phyloP scores from a whole-genome alignment of 2,329 filamentous ascomycete species.

The Cytospora schulzeri region DNA sequence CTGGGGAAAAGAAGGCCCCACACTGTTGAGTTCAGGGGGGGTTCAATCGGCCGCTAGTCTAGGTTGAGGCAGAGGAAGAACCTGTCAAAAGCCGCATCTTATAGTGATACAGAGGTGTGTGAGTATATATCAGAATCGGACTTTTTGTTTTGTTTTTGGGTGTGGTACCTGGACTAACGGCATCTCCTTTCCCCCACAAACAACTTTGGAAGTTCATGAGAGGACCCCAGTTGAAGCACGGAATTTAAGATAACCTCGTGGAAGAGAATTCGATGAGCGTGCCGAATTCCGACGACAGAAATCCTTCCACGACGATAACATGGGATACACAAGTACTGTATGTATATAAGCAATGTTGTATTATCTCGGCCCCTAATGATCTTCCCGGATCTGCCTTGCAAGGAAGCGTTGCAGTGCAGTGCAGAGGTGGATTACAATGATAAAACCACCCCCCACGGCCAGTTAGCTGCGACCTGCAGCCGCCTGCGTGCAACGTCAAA shows the following conservation, averaged over 20 bases:
- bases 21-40: background rate
- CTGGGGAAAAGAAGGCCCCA: conserved; percentile 14
- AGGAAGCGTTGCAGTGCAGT: background rate
- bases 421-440: conserved; percentile 3
- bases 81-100: background rate
- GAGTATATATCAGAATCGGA: too few species aligned
- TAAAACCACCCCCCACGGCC: background rate
- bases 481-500: background rate
- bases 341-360: background rate
- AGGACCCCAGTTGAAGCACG: background rate
- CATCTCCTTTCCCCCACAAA: background rate
- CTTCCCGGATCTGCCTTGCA: conserved; percentile 10
- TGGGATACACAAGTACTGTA: background rate
- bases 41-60: conserved; percentile 4
- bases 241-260: background rate
- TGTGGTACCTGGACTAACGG: too few species aligned
- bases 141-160: too few species aligned
- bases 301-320: background rate
- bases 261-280: background rate
- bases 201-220: background rate
- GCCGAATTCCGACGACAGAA: background rate
- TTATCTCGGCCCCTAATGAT: conserved; percentile 17
- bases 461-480: background rate
- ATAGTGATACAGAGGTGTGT: background rate
- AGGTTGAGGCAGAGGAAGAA: background rate